phyloP scores from a whole-genome alignment of 1,284 basidiomycete genomes.

The Moesziomyces globuligerus region DNA sequence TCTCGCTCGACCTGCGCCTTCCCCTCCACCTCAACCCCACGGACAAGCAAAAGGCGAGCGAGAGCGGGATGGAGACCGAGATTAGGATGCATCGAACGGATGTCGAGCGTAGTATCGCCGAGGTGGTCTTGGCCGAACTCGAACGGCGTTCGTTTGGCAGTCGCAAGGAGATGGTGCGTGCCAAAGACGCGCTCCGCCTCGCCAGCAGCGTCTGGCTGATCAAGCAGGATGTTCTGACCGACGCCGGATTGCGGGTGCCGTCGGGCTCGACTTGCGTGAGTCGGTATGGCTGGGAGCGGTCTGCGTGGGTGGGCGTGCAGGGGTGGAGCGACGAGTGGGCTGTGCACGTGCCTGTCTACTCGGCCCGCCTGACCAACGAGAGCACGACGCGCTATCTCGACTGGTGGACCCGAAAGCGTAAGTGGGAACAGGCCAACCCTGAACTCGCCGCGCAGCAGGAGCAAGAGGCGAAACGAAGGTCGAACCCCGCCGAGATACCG shows the following conservation, averaged over 20 bases:
- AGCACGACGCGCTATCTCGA: constrained; percentile 35
- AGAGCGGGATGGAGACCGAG: background rate
- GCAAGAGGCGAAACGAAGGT: background rate
- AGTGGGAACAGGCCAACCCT: constrained; percentile 35
- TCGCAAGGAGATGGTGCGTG: background rate
- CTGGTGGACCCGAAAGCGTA: constrained; percentile 32
- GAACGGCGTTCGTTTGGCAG: background rate
- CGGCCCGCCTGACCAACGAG: constrained; percentile 35
- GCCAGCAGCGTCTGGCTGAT: constrained; percentile 4
- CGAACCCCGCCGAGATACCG: too few relatives aligned
- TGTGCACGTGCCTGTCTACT: constrained; percentile 21
- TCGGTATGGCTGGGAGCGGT: too few relatives aligned
- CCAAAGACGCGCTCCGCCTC: background rate
- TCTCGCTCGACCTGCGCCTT: constrained; percentile 13
- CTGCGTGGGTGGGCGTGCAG: background rate
- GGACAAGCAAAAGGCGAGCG: background rate
- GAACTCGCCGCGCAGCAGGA: constrained; percentile 7
- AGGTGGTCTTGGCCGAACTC: background rate
- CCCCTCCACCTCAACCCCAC: background rate
- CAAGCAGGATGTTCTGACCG: background rate
- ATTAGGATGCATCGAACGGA: background rate
- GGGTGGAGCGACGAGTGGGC: constrained; percentile 16
- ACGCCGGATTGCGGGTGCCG: background rate
- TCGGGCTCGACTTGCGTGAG: too few relatives aligned
- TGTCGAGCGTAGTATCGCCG: background rate